A percentile compares a stretch with the other conserved stretches of the same genome.
Evolutionary conservation across 208 protist species (phyloP).

Genomic region (Blastocrithidia nonstop): DNA sequence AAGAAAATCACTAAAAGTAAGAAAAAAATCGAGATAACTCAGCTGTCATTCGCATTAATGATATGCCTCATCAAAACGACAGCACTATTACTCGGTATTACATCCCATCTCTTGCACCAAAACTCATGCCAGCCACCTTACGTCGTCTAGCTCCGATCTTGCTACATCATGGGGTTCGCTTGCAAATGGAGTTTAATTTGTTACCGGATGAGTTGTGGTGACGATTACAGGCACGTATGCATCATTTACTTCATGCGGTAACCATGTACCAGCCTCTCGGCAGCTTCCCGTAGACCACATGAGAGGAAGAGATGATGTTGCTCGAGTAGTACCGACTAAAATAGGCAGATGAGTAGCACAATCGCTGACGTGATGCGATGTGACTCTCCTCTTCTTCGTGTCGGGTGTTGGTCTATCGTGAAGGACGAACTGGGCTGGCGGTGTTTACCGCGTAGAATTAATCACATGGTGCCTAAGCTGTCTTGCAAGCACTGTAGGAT

Average conservation of each 20-base stretch:
- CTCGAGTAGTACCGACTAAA: conserved; percentile 42
- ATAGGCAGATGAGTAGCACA: conserved; percentile 73
- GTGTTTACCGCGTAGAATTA: conserved; percentile 41
- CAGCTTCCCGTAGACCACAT: conserved; percentile 2
- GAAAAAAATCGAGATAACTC: no score
- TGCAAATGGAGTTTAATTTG: conserved; percentile 73
- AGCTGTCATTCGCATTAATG: no score
- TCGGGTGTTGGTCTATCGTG: conserved; percentile 61
- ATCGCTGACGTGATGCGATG: conserved; percentile 71
- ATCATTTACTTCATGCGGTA: conserved; percentile 32
- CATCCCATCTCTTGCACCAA: conserved; percentile 63
- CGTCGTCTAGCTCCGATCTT: conserved; percentile 48
- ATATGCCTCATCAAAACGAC: conserved; percentile 1
- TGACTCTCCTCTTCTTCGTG: conserved; percentile 50
- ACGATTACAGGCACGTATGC: conserved; percentile 59
- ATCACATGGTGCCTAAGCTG: conserved; percentile 24
- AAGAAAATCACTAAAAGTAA: no score
- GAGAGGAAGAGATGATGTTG: conserved; percentile 26
- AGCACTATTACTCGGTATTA: conserved; percentile 53
- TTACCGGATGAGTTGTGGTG: conserved; percentile 80
- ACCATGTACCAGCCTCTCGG: conserved; percentile 38
- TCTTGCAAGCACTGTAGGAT: conserved; percentile 46
- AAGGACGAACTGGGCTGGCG: conserved; percentile 31
- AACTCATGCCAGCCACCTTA: conserved; percentile 21
- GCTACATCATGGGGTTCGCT: conserved; percentile 57